Evolutionary conservation across 1,284 basidiomycete genomes (phyloP).

Genomic region (Cryptococcus sp.): DNA sequence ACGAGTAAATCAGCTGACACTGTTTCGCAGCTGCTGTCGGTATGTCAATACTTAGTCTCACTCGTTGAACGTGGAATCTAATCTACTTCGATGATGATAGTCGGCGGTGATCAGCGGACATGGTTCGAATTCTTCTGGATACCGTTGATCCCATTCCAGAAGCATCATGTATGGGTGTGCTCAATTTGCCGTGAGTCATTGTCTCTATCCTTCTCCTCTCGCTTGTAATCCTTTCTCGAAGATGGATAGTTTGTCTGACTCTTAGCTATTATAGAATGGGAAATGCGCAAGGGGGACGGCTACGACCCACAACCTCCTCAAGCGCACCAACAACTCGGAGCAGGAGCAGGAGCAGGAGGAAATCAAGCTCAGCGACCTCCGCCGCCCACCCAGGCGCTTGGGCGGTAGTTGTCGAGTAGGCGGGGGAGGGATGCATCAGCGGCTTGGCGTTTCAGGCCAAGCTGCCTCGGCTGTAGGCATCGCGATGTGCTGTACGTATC

Average conservation of each 20-base stretch:
- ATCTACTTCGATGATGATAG: constrained; percentile 3
- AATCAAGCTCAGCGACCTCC: too few species aligned
- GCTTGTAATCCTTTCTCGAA: background rate
- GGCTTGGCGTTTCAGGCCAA: too few species aligned
- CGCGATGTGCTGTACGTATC: too few species aligned
- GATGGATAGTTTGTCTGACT: background rate
- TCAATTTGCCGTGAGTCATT: constrained; percentile 44
- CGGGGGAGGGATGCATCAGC: too few species aligned
- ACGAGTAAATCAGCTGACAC: background rate
- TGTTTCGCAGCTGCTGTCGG: constrained; percentile 18
- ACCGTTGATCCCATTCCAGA: constrained; percentile 46
- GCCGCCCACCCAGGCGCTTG: too few species aligned
- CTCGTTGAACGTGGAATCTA: background rate
- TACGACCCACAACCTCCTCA: constrained; percentile 39
- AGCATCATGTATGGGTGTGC: constrained; percentile 46
- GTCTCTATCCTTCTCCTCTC: background rate
- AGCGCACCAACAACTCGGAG: constrained; percentile 11
- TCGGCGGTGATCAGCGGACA: constrained; percentile 35
- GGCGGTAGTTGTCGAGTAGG: too few species aligned
- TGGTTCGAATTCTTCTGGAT: constrained; percentile 52
- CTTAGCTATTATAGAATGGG: constrained; percentile 27
- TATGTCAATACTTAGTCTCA: constrained; percentile 4
- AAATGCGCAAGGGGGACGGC: constrained; percentile 40
- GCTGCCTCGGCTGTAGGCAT: too few species aligned
- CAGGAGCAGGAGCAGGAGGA: too few species aligned